Base-by-base conservation (phyloP, 2,329 filamentous ascomycete genomes). In the Hirsutella minnesotensis region DNA sequence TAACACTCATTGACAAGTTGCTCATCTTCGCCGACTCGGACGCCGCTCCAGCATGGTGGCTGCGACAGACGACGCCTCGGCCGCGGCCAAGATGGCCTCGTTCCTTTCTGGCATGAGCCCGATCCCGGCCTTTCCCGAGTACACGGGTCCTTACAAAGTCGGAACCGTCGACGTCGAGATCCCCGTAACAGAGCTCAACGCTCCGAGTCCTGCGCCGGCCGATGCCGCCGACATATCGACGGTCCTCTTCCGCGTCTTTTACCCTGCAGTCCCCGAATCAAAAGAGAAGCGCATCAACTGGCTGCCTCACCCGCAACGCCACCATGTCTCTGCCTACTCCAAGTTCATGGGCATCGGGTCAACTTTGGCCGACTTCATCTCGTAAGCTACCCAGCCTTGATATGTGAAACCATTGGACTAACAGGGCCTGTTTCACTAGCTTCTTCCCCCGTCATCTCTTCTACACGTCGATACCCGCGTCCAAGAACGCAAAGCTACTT, bases 131-230 rank as follows among this genome's bases (percentile, higher is more conserved):
- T 88, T 94, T 45, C 82, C 86, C 4, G 67, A 77, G 4, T 90
- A 88, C 56, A 80, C 81, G 1, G 87, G 86, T 1, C 82, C 83
- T 0, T 81, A 86, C 67, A 77, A 79, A 53, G 86, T 92, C 45
- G 86, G 86, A 49, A 86, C 82, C 3, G 69, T 86, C 50, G 86
- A 94, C 54, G 71, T 90, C 49, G 87, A 94, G 64, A 76, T 94
- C 15, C 83, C 86, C 36, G 69, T 83, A 9, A 68, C 72, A 22
- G 71, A 77, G 39, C 64, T 81, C 5, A 58, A 70, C 2, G 67
- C 73, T 1, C 75, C 79, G 0, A 68, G 72, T 19, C 65, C 70
- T 3, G 60, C 67, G 8, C 75, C 77, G 5, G 65, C 70, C 8
- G 69, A 72, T 40, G 71, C 77, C 5, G 61, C 63, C 43, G 67